phyloP scores from a whole-genome alignment of 805 yeast species.

The Kuraishia ogatae region DNA sequence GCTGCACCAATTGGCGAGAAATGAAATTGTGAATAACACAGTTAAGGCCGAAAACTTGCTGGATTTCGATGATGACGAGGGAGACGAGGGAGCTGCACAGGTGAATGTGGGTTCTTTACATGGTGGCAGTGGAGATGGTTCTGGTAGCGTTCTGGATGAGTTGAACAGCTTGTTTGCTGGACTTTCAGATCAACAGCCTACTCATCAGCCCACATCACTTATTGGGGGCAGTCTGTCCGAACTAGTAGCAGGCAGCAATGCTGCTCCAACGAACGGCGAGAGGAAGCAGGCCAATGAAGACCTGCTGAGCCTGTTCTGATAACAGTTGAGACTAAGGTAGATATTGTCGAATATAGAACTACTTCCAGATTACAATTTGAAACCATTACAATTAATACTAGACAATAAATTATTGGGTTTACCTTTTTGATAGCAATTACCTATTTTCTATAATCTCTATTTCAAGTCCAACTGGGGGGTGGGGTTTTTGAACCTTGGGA shows the following conservation, averaged over 20 bases:
- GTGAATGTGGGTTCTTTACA: slow-evolving; percentile 4
- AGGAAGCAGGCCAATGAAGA: slow-evolving; percentile 15
- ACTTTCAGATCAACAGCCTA: slow-evolving; percentile 13
- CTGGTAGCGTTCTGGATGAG: slow-evolving; percentile 52
- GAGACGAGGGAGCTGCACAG: slow-evolving; percentile 9
- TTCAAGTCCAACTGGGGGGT: too few relatives aligned
- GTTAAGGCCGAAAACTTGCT: slow-evolving; percentile 72
- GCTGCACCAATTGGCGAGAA: slow-evolving; percentile 65
- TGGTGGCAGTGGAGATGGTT: slow-evolving; percentile 15
- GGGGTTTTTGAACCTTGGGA: too few relatives aligned
- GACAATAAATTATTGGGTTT: too few relatives aligned
- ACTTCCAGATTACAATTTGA: background rate
- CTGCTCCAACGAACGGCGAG: background rate
- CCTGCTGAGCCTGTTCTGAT: slow-evolving; percentile 14
- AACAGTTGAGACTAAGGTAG: background rate
- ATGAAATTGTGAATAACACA: slow-evolving; percentile 53
- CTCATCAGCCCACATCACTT: slow-evolving; percentile 6
- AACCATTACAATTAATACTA: background rate
- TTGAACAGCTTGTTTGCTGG: slow-evolving; percentile 60
- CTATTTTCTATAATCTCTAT: too few relatives aligned
- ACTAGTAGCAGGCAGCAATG: slow-evolving; percentile 5
- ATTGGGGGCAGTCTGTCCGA: slow-evolving; percentile 1
- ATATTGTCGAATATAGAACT: background rate
- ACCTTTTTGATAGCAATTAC: too few relatives aligned
- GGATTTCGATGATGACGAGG: slow-evolving; percentile 71